Conservation (phyloP, 1,284 basidiomycete genomes). For the Apiotrichum siamense region DNA sequence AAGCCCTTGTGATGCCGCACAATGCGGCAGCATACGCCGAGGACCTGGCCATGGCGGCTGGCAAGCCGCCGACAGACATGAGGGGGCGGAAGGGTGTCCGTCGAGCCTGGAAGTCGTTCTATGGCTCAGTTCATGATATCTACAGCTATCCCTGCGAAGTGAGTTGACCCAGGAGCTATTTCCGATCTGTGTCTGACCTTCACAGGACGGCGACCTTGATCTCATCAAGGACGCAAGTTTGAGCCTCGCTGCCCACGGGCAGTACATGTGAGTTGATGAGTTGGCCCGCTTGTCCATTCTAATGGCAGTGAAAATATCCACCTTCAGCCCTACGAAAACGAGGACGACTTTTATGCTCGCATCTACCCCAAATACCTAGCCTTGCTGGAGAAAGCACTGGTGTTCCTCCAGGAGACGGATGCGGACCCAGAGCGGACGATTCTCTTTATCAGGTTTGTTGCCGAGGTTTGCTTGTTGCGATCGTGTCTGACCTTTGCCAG, state of each 20-base stretch:
- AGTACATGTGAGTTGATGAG: slow-evolving; percentile 57
- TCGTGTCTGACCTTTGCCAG: slow-evolving; percentile 25
- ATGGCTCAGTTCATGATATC: slow-evolving; percentile 85
- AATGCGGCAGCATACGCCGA: slow-evolving; percentile 77
- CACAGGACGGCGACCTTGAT: slow-evolving; percentile 72
- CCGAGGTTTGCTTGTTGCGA: not conserved
- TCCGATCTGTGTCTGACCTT: not conserved
- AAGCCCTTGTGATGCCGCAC: slow-evolving; percentile 83
- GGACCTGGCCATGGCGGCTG: slow-evolving; percentile 53
- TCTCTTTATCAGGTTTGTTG: slow-evolving; percentile 72
- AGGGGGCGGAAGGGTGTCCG: slow-evolving; percentile 42
- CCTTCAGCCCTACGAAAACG: slow-evolving; percentile 65
- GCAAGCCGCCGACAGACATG: slow-evolving; percentile 38
- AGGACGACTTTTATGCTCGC: slow-evolving; percentile 68
- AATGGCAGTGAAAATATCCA: slow-evolving; percentile 69
- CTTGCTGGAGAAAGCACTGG: slow-evolving; percentile 64
- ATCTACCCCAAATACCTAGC: slow-evolving; percentile 69
- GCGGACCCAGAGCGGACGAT: slow-evolving; percentile 65
- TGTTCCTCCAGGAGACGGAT: slow-evolving; percentile 64
- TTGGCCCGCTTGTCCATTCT: not conserved
- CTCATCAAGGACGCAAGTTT: slow-evolving; percentile 79
- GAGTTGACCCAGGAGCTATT: too few species aligned
- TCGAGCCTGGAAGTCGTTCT: slow-evolving; percentile 67
- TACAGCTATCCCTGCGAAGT: slow-evolving; percentile 86
- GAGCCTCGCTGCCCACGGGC: slow-evolving; percentile 75